A percentile compares a stretch with the other conserved stretches of the same genome.
These are phyloP conservation scores for Zopfochytrium polystomum DNA, from an alignment of 371 early-diverging fungal genomes.

Conservation along the genomic window DNA sequence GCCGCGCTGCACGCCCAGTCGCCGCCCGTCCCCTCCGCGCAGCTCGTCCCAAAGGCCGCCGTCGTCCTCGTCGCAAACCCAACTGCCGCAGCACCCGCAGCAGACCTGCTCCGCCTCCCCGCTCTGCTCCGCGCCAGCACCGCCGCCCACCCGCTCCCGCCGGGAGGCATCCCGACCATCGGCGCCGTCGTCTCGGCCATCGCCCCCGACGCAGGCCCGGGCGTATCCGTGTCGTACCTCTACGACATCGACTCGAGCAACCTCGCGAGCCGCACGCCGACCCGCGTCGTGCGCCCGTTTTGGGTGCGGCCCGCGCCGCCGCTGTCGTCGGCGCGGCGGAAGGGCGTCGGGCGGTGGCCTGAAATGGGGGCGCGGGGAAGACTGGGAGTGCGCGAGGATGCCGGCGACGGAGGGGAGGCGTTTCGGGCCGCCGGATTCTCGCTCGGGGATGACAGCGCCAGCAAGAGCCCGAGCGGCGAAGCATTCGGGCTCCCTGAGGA, in stretches of 20 bases:
- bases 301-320: too few relatives aligned
- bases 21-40: neutral
- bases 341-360: constrained; percentile 39
- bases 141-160: neutral
- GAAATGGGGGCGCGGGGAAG: constrained; percentile 14
- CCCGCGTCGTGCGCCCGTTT: constrained; percentile 2
- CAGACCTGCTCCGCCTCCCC: neutral
- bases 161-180: constrained; percentile 3
- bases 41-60: neutral
- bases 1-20: too few relatives aligned
- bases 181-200: constrained; percentile 17
- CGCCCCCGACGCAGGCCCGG: neutral
- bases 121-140: neutral
- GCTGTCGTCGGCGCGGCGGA: constrained; percentile 8
- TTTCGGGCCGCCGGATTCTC: neutral
- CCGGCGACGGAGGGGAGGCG: constrained; percentile 11
- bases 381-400: constrained; percentile 4
- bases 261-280: neutral
- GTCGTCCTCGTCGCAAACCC: neutral
- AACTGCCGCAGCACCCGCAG: neutral
- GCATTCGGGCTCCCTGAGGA: neutral
- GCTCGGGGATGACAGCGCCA: neutral
- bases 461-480: constrained; percentile 8
- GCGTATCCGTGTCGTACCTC: too few relatives aligned
- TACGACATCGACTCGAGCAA: neutral